Evolutionary conservation across 75 land plant genomes (phyloP).

Genomic region (Chamaecyparis obtusa): DNA sequence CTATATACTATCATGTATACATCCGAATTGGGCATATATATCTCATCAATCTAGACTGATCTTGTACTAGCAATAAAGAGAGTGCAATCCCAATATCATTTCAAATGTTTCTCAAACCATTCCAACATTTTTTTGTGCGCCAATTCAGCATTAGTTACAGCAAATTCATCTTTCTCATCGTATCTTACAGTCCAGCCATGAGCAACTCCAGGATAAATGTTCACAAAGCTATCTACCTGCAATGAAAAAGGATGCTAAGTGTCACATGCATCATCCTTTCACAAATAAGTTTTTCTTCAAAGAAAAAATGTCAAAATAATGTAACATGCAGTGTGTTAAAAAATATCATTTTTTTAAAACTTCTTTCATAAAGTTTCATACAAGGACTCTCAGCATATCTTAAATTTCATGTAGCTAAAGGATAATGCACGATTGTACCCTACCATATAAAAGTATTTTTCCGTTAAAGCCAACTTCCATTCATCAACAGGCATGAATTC

Average conservation of each 20-base stretch:
- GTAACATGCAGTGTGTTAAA: background rate
- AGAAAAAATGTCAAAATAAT: background rate
- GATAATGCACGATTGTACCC: background rate
- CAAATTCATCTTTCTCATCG: conserved; percentile 41
- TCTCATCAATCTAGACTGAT: no score
- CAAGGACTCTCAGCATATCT: background rate
- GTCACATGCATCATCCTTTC: background rate
- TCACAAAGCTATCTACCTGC: conserved; percentile 69
- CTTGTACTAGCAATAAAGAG: no score
- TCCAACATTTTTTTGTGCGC: conserved; percentile 70
- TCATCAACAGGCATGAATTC: background rate
- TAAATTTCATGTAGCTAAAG: background rate
- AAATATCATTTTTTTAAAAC: background rate
- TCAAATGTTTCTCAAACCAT: conserved; percentile 60
- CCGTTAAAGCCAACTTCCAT: background rate
- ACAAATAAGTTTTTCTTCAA: background rate
- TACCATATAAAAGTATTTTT: background rate
- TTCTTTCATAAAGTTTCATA: no score
- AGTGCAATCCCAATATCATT: background rate
- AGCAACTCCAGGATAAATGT: conserved; percentile 57
- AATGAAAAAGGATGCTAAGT: background rate
- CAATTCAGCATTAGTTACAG: conserved; percentile 55
- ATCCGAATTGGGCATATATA: no score
- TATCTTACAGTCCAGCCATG: conserved; percentile 89
- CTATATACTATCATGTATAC: no score